Evolutionary conservation across 768 basidiomycete species (phyloP).

Genomic region (Leccinum disarticulatum): DNA sequence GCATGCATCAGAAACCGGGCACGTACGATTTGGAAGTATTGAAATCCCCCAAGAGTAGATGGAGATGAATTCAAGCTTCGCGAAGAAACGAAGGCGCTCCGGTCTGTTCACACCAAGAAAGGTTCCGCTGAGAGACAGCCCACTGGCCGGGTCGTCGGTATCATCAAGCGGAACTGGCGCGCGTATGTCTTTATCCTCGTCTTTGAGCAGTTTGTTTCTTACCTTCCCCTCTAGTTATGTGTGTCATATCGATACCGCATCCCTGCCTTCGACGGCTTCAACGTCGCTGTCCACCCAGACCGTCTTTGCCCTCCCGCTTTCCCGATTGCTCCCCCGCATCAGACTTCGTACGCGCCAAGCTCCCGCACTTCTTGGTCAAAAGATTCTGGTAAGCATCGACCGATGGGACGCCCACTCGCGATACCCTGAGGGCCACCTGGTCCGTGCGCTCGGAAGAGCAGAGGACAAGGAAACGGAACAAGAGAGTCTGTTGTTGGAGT

Average conservation of each 20-base stretch:
- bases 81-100: conserved; percentile 44
- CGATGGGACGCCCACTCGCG: conserved; percentile 84
- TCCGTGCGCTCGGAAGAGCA: conserved; percentile 84
- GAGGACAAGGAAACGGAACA: conserved; percentile 97
- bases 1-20: no score
- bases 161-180: conserved; percentile 95
- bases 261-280: conserved; percentile 72
- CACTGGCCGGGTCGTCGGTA: conserved; percentile 87
- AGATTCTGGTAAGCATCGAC: conserved; percentile 95
- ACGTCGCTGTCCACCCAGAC: conserved; percentile 87
- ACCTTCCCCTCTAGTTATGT: conserved; percentile 61
- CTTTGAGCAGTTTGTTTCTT: conserved; percentile 44
- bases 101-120: conserved; percentile 23
- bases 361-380: conserved; percentile 82
- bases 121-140: conserved; percentile 70
- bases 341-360: conserved; percentile 95
- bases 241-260: conserved; percentile 91
- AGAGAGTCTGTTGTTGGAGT: conserved; percentile 90
- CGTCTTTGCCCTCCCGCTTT: conserved; percentile 92
- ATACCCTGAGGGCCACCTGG: conserved; percentile 97
- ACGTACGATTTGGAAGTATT: no score
- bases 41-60: no score
- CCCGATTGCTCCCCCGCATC: conserved; percentile 88
- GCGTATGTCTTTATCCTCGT: conserved; percentile 54
- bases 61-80: conserved; percentile 37